Conservation (phyloP, 805 yeast genomes). For the Ogataea angusta region DNA sequence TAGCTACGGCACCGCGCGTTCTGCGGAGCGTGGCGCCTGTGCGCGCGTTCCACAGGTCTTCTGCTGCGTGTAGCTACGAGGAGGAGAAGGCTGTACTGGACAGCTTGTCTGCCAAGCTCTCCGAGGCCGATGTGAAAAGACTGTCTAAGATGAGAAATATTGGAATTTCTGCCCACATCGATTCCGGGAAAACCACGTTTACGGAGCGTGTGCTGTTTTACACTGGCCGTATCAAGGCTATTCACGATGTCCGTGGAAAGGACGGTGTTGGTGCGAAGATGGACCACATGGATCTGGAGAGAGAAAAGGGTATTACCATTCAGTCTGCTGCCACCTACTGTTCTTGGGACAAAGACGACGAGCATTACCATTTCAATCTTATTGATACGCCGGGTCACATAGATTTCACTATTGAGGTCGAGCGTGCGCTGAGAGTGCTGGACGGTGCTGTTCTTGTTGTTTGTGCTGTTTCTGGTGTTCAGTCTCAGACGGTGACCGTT, state of each 20-base stretch:
- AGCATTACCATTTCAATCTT: conserved; percentile 81
- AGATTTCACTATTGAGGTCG: conserved; percentile 98
- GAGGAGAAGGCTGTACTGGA: conserved; percentile 72
- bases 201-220: conserved; percentile 95
- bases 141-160: conserved; percentile 77
- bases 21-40: neutral
- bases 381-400: conserved; percentile 99
- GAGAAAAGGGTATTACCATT: conserved; percentile 98
- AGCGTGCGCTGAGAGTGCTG: conserved; percentile 94
- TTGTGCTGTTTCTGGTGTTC: conserved; percentile 98
- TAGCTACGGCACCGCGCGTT: conserved; percentile 2
- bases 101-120: conserved; percentile 46
- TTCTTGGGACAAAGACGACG: conserved; percentile 79
- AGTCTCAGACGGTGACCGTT: conserved; percentile 96
- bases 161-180: conserved; percentile 97
- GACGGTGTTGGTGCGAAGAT: conserved; percentile 98
- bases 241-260: conserved; percentile 94
- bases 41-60: conserved; percentile 36
- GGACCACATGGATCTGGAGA: conserved; percentile 98
- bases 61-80: conserved; percentile 46
- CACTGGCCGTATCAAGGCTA: conserved; percentile 95
- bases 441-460: conserved; percentile 99
- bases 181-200: conserved; percentile 96
- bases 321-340: conserved; percentile 99
- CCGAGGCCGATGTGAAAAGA: conserved; percentile 49